These are phyloP conservation scores for Fusarium sp. DNA, from an alignment of 2,329 filamentous ascomycete species.

Conservation along the genomic window DNA sequence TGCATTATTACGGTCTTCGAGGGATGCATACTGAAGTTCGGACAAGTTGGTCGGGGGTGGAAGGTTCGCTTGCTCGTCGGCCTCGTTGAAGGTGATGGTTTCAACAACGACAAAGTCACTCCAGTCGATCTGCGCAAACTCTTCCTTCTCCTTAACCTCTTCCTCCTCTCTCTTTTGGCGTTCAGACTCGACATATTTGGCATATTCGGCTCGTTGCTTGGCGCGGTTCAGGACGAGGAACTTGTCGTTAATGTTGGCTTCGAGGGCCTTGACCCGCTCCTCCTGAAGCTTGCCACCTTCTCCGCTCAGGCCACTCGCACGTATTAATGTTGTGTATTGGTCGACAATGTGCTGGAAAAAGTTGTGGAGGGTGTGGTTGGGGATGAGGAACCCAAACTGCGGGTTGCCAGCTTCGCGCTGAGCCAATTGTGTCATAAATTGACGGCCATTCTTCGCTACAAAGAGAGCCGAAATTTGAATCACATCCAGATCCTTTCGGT, in stretches of 20 bases:
- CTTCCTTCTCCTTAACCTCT: conserved; percentile 81
- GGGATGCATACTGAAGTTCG: conserved; percentile 91
- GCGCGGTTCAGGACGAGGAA: conserved; percentile 84
- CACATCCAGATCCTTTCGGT: conserved; percentile 87
- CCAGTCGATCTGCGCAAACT: conserved; percentile 94
- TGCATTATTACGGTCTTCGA: conserved; percentile 94
- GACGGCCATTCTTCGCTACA: conserved; percentile 91
- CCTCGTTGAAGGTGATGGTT: conserved; percentile 91
- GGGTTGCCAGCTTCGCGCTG: conserved; percentile 91
- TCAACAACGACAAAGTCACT: conserved; percentile 97
- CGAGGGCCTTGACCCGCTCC: conserved; percentile 78
- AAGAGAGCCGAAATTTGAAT: conserved; percentile 86
- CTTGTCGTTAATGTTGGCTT: conserved; percentile 81
- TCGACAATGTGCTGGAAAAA: conserved; percentile 95
- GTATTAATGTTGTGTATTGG: conserved; percentile 87
- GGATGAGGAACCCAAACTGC: conserved; percentile 95
- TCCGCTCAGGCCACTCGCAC: conserved; percentile 75
- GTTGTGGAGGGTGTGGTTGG: conserved; percentile 95
- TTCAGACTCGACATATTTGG: conserved; percentile 85
- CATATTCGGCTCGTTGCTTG: conserved; percentile 88
- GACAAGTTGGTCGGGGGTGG: conserved; percentile 90
- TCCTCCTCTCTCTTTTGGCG: conserved; percentile 91
- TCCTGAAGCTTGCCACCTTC: conserved; percentile 77
- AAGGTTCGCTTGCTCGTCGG: conserved; percentile 86
- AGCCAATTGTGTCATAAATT: conserved; percentile 89